Base-by-base conservation (phyloP, 2,329 filamentous ascomycete genomes). In the Pestalotiopsis fici region DNA sequence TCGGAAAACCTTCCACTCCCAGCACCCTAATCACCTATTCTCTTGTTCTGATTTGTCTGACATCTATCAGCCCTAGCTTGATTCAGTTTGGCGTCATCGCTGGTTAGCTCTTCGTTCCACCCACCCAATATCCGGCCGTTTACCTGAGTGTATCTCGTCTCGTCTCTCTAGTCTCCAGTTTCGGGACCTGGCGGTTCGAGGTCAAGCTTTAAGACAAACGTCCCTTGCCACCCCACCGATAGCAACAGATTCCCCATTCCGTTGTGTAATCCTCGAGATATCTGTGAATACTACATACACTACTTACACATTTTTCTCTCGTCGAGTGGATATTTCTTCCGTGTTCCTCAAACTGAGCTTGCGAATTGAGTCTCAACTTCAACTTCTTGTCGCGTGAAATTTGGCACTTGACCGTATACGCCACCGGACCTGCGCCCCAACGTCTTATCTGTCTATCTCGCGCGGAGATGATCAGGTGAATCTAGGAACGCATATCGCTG, bases 221-320 rank as follows among this genome's bases (percentile, higher is more conserved):
- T 64, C 54, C 63, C 50, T 65, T 65, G 63, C 63, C 63, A 65
- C 63, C 63, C 63, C 63, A 65, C 63, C 63, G 50, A 35, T 31
- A 47, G 43, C 43, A 50, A 50, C 43, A 50, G 43, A 54, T 43
- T 2, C 15, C 23, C 28, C 62, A 35, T 27, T 56, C 21, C 35
- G 21, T 21, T 62, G 59, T 62, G 39, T 47, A 50, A 50, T 62
- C 37, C 21, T 18, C 31, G 37, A 62, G 37, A 18, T 62, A 62
- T 47, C 59, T 43, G 59, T 50, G 35, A 62, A 43, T 50, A 62
- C 35, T 18, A 27, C 59, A 35, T 35, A 35, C 31, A 7, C 5
- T 35, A 7, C 1, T 6, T 7, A 35, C 5, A 9, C 31, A n/a
- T 35, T 35, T 35, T 35, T 11, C 11, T 35, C 15, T 28, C 47